Percentiles rank a stretch among this genome's conserved stretches.
Conservation (phyloP, 2,329 filamentous ascomycete genomes). For the Ophiocordyceps camponoti-floridani region DNA sequence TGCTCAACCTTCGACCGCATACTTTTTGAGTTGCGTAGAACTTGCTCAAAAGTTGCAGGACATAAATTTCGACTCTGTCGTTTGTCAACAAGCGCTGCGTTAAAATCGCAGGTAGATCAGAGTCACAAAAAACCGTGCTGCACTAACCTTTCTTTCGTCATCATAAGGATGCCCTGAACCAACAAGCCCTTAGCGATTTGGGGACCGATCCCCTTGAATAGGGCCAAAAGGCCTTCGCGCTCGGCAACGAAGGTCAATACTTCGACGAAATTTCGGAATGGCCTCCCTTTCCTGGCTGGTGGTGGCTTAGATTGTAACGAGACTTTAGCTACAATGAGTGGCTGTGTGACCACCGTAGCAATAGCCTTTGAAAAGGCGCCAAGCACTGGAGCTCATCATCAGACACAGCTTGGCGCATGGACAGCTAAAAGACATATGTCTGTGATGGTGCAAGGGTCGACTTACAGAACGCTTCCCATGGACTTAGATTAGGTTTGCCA, state of each 20-base stretch:
- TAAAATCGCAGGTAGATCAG: too few relatives aligned
- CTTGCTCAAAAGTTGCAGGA: background rate
- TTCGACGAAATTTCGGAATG: conserved; percentile 83
- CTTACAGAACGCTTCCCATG: conserved; percentile 84
- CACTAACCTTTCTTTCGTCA: conserved; percentile 98
- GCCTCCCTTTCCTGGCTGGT: conserved; percentile 65
- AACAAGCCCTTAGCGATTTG: conserved; percentile 85
- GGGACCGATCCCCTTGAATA: conserved; percentile 94
- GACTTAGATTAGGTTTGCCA: conserved; percentile 54
- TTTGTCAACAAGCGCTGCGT: too few relatives aligned
- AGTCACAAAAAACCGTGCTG: too few relatives aligned
- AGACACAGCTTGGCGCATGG: too few relatives aligned
- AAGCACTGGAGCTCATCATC: conserved; percentile 44
- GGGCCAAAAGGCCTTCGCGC: conserved; percentile 63
- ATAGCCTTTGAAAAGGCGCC: conserved; percentile 85
- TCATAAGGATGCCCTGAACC: conserved; percentile 94
- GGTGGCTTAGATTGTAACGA: conserved; percentile 89
- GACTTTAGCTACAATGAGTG: conserved; percentile 93
- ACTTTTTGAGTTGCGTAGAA: background rate
- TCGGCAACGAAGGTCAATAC: conserved; percentile 90
- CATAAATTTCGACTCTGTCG: background rate
- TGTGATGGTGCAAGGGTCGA: conserved; percentile 7
- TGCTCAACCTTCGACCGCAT: background rate
- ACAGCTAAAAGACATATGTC: too few relatives aligned
- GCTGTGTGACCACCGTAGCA: conserved; percentile 83